phyloP scores from a whole-genome alignment of 495 filamentous ascomycete genomes.

The Amniculicola lignicola region DNA sequence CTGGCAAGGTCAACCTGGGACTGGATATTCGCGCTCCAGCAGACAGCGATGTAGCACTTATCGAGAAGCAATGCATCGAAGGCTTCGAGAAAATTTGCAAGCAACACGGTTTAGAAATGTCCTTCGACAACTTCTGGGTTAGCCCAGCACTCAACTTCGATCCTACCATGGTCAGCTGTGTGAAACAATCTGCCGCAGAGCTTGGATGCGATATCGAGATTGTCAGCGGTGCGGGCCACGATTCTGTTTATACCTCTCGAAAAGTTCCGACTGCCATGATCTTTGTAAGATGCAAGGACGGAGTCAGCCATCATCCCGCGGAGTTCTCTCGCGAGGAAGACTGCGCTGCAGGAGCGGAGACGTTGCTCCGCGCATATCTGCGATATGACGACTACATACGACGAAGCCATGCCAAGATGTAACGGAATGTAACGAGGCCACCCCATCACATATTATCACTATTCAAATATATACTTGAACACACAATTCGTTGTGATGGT shows the following conservation, averaged over 20 bases:
- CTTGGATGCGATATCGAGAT: constrained; percentile 39
- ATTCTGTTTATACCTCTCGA: constrained; percentile 59
- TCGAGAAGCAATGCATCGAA: constrained; percentile 2
- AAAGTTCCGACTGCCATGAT: constrained; percentile 61
- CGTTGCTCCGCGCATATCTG: constrained; percentile 8
- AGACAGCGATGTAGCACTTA: constrained; percentile 5
- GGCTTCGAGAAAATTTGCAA: constrained; percentile 7
- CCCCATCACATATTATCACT: too few species aligned
- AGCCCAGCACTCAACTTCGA: constrained; percentile 13
- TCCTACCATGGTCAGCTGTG: constrained; percentile 4
- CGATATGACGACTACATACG: constrained; percentile 21
- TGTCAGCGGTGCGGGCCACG: constrained; percentile 57
- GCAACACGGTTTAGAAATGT: constrained; percentile 5
- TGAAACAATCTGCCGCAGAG: constrained; percentile 3
- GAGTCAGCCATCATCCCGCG: constrained; percentile 60
- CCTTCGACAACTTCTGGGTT: constrained; percentile 14
- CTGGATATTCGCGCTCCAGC: constrained; percentile 11
- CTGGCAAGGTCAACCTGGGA: constrained; percentile 8
- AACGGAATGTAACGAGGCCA: too few species aligned
- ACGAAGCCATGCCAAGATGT: too few species aligned
- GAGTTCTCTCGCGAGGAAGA: constrained; percentile 60
- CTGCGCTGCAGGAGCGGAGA: constrained; percentile 58
- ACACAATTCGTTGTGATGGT: too few species aligned
- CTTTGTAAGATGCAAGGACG: constrained; percentile 62
- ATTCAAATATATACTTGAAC: too few species aligned